Conservation (phyloP, 1,284 basidiomycete species). For the Neonothopanus nambi region DNA sequence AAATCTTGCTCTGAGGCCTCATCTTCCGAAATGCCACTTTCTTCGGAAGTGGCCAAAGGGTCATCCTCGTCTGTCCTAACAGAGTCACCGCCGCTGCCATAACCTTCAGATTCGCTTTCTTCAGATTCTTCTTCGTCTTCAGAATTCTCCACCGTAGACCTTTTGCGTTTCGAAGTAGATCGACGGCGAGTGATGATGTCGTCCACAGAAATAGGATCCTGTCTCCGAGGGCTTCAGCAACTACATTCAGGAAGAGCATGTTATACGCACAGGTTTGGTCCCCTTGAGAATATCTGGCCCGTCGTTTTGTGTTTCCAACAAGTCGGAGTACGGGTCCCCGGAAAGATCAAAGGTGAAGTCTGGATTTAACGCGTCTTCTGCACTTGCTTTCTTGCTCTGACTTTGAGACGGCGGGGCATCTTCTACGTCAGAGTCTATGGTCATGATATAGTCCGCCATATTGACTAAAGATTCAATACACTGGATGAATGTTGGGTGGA, state of each 20-base stretch:
- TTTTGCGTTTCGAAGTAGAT: constrained; percentile 60
- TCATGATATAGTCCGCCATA: constrained; percentile 74
- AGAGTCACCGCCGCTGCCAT: constrained; percentile 24
- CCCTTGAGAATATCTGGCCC: constrained; percentile 58
- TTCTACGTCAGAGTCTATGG: constrained; percentile 79
- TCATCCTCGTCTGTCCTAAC: constrained; percentile 36
- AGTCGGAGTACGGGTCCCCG: constrained; percentile 65
- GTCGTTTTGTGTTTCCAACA: constrained; percentile 41
- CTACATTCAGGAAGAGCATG: constrained; percentile 15
- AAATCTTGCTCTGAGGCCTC: constrained; percentile 39
- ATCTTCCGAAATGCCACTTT: constrained; percentile 35
- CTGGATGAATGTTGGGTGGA: neutral
- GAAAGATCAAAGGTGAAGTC: constrained; percentile 83
- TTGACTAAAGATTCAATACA: neutral
- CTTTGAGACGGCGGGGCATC: constrained; percentile 28
- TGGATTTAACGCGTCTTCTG: constrained; percentile 71
- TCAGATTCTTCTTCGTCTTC: constrained; percentile 42
- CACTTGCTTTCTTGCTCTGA: constrained; percentile 27
- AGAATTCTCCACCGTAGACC: constrained; percentile 39
- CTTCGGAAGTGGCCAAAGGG: constrained; percentile 49
- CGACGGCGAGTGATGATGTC: constrained; percentile 83
- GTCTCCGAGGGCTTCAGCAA: constrained; percentile 4
- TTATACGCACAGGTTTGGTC: constrained; percentile 59
- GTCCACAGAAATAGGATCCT: constrained; percentile 86
- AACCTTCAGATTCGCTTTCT: constrained; percentile 30